Conservation (phyloP, 805 yeast genomes). For the Limtongia smithiae region DNA sequence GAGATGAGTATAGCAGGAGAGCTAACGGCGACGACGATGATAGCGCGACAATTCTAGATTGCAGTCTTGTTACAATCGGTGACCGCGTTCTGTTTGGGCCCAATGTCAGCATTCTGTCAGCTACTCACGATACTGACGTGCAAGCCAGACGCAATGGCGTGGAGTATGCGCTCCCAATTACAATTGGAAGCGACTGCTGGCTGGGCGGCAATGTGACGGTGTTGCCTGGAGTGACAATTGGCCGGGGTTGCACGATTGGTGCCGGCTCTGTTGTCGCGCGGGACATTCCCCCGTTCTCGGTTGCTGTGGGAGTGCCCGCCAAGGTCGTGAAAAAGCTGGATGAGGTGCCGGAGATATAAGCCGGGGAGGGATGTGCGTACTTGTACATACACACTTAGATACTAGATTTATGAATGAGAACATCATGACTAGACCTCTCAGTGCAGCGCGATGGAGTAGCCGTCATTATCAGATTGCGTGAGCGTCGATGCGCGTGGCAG, state of each 20-base stretch:
- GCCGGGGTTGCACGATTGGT: conserved; percentile 58
- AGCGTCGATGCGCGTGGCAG: too few species aligned
- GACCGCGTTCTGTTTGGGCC: conserved; percentile 62
- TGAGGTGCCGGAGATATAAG: background rate
- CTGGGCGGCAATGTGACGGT: conserved; percentile 54
- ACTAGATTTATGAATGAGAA: too few species aligned
- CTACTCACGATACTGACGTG: conserved; percentile 61
- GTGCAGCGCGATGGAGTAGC: too few species aligned
- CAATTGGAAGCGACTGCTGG: conserved; percentile 67
- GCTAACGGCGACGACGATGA: background rate
- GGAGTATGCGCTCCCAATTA: conserved; percentile 57
- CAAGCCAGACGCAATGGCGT: conserved; percentile 42
- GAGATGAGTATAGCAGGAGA: background rate
- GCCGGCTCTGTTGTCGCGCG: conserved; percentile 65
- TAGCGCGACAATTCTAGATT: conserved; percentile 50
- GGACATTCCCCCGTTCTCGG: conserved; percentile 51
- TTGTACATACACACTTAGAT: too few species aligned
- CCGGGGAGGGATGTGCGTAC: too few species aligned
- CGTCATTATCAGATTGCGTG: too few species aligned
- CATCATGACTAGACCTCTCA: too few species aligned
- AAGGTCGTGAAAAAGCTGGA: conserved; percentile 39
- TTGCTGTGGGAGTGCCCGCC: conserved; percentile 66
- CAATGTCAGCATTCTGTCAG: conserved; percentile 46
- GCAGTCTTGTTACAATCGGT: conserved; percentile 59
- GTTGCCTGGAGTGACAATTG: conserved; percentile 64